Percentiles rank a stretch among this genome's conserved stretches.
phyloP scores from a whole-genome alignment of 2,329 filamentous ascomycete genomes.

The Clonostachys solani region DNA sequence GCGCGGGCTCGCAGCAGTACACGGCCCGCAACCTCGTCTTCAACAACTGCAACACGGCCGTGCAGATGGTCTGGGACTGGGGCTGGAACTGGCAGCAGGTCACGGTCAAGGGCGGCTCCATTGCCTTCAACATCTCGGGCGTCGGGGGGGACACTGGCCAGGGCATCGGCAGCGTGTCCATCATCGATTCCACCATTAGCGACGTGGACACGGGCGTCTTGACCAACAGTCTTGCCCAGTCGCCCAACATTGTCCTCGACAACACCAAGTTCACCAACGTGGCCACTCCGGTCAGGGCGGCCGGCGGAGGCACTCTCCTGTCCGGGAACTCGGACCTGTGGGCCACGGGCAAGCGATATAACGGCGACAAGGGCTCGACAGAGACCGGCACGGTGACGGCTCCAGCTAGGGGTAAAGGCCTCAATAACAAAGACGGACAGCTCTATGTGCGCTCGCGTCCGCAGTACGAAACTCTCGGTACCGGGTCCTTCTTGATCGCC shows the following conservation, averaged over 20 bases:
- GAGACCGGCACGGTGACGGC: no score
- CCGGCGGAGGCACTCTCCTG: no score
- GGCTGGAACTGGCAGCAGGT: constrained; percentile 71
- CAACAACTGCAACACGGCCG: constrained; percentile 56
- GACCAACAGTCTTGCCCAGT: no score
- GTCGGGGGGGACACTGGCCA: constrained; percentile 77
- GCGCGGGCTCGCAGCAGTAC: constrained; percentile 63
- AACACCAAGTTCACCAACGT: background rate
- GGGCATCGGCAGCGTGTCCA: constrained; percentile 31
- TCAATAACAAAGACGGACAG: no score
- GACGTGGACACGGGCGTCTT: no score
- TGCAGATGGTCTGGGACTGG: constrained; percentile 68
- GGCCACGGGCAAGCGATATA: no score
- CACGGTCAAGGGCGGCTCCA: background rate
- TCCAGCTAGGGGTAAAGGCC: no score
- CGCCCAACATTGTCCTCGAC: background rate
- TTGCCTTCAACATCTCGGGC: constrained; percentile 68
- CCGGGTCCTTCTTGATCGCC: no score
- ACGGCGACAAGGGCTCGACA: no score
- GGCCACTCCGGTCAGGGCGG: background rate
- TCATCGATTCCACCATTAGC: constrained; percentile 70
- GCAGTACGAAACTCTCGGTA: no score
- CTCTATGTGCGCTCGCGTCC: no score
- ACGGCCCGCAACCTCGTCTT: constrained; percentile 62
- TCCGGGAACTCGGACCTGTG: no score